Percentiles rank a stretch among this genome's conserved stretches.
phyloP scores from a whole-genome alignment of 2,329 filamentous ascomycete genomes.

The Fusarium armeniacum region DNA sequence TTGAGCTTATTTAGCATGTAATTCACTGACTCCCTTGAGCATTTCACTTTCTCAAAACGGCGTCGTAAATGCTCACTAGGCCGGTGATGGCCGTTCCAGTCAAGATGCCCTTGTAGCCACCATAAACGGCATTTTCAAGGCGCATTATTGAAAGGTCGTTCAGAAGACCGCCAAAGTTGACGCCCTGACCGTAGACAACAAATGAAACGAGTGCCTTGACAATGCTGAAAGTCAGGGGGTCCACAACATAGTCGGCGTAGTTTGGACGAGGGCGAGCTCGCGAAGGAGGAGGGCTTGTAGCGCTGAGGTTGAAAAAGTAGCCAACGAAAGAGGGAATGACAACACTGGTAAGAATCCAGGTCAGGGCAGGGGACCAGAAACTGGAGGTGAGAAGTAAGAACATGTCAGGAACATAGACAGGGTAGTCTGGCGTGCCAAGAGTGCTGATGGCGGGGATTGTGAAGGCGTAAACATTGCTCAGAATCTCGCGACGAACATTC shows the following conservation, averaged over 20 bases:
- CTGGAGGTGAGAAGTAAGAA: slow-evolving; percentile 80
- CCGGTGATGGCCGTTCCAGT: slow-evolving; percentile 77
- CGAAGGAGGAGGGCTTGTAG: slow-evolving; percentile 59
- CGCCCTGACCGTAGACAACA: slow-evolving; percentile 80
- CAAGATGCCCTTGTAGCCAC: slow-evolving; percentile 78
- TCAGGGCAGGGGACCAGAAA: slow-evolving; percentile 86
- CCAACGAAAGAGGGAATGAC: slow-evolving; percentile 78
- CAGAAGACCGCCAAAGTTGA: slow-evolving; percentile 73
- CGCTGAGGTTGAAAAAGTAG: slow-evolving; percentile 92
- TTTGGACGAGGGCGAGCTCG: slow-evolving; percentile 60
- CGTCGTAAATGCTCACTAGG: slow-evolving; percentile 81
- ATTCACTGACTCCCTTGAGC: background rate
- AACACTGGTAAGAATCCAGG: slow-evolving; percentile 82
- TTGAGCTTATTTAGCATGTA: background rate
- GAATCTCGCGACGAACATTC: slow-evolving; percentile 76
- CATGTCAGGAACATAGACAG: slow-evolving; percentile 82
- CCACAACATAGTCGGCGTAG: slow-evolving; percentile 72
- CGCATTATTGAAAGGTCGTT: slow-evolving; percentile 70
- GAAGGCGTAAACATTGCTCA: slow-evolving; percentile 80
- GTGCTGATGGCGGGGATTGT: slow-evolving; percentile 74
- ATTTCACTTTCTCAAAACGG: slow-evolving; percentile 76
- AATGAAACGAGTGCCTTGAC: slow-evolving; percentile 86
- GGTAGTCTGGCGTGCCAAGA: slow-evolving; percentile 69
- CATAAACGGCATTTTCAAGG: slow-evolving; percentile 77
- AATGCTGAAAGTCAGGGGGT: slow-evolving; percentile 92